Evolutionary conservation across 2,329 filamentous ascomycete genomes (phyloP).

Genomic region (Cytospora schulzeri): DNA sequence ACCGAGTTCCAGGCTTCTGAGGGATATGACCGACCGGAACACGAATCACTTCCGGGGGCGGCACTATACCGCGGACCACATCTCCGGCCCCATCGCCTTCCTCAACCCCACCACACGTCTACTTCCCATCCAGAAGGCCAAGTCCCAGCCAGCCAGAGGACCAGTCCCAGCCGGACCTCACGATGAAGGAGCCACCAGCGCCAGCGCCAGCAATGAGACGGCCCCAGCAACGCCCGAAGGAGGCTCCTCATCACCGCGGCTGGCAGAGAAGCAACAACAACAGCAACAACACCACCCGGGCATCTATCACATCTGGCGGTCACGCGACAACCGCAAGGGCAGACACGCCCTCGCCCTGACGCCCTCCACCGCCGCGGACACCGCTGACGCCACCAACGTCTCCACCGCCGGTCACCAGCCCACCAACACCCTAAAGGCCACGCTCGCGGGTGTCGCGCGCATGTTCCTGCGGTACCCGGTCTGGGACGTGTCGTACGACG

Average conservation of each 20-base stretch:
- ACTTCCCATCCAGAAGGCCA: slow-evolving; percentile 14
- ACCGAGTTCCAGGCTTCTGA: too few species aligned
- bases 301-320: slow-evolving; percentile 44
- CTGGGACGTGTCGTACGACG: slow-evolving; percentile 48
- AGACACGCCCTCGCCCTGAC: slow-evolving; percentile 39
- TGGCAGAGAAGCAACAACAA: background rate
- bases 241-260: background rate
- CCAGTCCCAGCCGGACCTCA: background rate
- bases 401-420: slow-evolving; percentile 19
- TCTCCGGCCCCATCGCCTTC: slow-evolving; percentile 30
- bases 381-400: slow-evolving; percentile 7
- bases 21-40: slow-evolving; percentile 23
- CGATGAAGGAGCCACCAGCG: background rate
- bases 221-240: background rate
- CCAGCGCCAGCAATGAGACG: background rate
- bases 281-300: slow-evolving; percentile 2
- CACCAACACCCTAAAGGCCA: slow-evolving; percentile 34
- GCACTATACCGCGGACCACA: slow-evolving; percentile 27
- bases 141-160: background rate
- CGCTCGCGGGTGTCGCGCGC: slow-evolving; percentile 36
- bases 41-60: slow-evolving; percentile 22
- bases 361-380: slow-evolving; percentile 10
- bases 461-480: slow-evolving; percentile 42
- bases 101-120: slow-evolving; percentile 33
- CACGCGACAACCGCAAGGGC: slow-evolving; percentile 47